Conservation (phyloP, 148 eudicot species). For the Rhododendron molle region DNA sequence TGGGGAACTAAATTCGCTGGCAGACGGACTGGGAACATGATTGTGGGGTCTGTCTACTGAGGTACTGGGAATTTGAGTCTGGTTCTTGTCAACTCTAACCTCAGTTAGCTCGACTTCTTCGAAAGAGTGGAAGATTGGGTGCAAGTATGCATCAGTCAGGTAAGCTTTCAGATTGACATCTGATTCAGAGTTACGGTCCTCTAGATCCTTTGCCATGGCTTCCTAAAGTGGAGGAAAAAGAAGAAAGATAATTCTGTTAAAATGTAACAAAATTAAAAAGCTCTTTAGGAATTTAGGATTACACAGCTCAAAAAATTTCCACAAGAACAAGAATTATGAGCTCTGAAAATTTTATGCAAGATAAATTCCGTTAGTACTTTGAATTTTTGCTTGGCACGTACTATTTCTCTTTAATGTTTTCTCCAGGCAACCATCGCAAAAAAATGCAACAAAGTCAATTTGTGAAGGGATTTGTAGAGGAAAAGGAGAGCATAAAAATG, state of each 20-base stretch:
- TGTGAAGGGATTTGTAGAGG: neutral
- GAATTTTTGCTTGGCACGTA: neutral
- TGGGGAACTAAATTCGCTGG: constrained; percentile 32
- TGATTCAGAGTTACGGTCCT: constrained; percentile 50
- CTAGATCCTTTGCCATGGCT: constrained; percentile 75
- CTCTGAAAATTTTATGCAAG: neutral
- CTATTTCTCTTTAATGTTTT: neutral
- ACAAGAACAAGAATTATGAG: neutral
- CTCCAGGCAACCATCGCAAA: neutral
- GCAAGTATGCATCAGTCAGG: constrained; percentile 78
- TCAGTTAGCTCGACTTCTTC: constrained; percentile 72
- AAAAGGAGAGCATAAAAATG: neutral
- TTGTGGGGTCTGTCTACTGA: constrained; percentile 16
- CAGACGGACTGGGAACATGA: constrained; percentile 18
- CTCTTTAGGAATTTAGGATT: neutral
- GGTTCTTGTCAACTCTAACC: constrained; percentile 51
- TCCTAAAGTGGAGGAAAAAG: constrained; percentile 45
- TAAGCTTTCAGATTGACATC: constrained; percentile 51
- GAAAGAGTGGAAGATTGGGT: constrained; percentile 80
- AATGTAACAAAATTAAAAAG: neutral
- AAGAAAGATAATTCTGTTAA: neutral
- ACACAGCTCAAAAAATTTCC: neutral
- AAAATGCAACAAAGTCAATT: neutral
- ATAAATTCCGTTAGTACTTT: neutral
- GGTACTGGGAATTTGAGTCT: constrained; percentile 16